phyloP scores from a whole-genome alignment of 2,329 filamentous ascomycete genomes.

The Colletotrichum endophyticum region DNA sequence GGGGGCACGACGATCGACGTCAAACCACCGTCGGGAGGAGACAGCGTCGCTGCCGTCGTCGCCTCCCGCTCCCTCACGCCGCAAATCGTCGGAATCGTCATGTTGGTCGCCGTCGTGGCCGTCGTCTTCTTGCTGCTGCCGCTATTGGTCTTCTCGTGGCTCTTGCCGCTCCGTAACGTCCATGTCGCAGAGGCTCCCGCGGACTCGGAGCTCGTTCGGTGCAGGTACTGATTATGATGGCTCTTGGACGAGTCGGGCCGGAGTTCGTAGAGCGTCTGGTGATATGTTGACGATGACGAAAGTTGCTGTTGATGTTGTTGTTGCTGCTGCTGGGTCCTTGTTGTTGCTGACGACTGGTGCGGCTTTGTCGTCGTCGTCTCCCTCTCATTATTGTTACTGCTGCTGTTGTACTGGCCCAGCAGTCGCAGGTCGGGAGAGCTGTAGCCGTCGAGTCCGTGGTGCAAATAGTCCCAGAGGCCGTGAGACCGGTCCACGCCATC shows the following conservation, averaged over 20 bases:
- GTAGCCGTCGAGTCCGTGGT: conserved; percentile 18
- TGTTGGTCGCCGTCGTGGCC: neutral
- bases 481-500: conserved; percentile 11
- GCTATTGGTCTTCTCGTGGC: conserved; percentile 13
- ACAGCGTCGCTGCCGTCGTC: neutral
- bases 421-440: conserved; percentile 8
- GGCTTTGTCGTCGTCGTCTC: neutral
- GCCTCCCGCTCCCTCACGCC: neutral
- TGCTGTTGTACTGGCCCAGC: neutral
- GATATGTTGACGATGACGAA: conserved; percentile 6
- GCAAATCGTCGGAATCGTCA: neutral
- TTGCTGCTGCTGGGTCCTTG: neutral
- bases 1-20: neutral
- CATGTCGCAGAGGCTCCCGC: neutral
- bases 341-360: neutral
- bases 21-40: neutral
- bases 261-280: neutral
- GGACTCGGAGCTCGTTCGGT: neutral
- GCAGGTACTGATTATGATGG: neutral
- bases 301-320: neutral
- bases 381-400: neutral
- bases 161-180: neutral
- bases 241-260: conserved; percentile 14
- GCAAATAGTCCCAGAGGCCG: conserved; percentile 17
- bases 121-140: conserved; percentile 4